Evolutionary conservation across 2,329 filamentous ascomycete genomes (phyloP).

Genomic region (Scytalidium sp.): DNA sequence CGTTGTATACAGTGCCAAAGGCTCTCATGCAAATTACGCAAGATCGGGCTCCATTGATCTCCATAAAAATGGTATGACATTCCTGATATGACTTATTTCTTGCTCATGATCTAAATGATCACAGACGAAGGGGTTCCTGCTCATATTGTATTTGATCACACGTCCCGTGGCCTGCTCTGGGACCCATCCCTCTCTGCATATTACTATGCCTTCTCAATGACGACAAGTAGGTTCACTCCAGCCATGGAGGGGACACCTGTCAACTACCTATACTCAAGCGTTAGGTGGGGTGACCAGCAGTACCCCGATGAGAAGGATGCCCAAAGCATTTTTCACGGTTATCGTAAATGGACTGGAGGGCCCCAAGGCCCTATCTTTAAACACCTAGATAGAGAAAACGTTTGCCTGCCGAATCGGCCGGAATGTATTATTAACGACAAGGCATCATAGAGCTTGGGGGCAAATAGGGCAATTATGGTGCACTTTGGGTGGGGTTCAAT

Average conservation of each 20-base stretch:
- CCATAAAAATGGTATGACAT: conserved; percentile 54
- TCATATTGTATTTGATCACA: conserved; percentile 49
- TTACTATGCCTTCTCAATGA: conserved; percentile 48
- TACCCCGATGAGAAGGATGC: conserved; percentile 55
- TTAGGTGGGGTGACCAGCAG: conserved; percentile 87
- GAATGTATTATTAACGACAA: too few relatives aligned
- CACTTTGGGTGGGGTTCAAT: too few relatives aligned
- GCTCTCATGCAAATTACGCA: conserved; percentile 70
- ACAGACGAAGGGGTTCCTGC: conserved; percentile 43
- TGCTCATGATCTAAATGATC: conserved; percentile 6
- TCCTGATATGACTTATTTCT: conserved; percentile 32
- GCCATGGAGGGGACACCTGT: conserved; percentile 72
- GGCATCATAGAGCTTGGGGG: too few relatives aligned
- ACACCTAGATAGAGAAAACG: conserved; percentile 43
- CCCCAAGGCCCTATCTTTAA: conserved; percentile 60
- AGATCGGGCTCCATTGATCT: conserved; percentile 61
- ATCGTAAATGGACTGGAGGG: conserved; percentile 47
- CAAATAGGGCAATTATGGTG: too few relatives aligned
- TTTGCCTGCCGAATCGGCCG: conserved; percentile 13
- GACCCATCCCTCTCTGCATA: conserved; percentile 56
- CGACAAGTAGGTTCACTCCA: conserved; percentile 27
- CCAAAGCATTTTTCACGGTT: conserved; percentile 34
- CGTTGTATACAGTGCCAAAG: conserved; percentile 63
- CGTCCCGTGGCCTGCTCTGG: conserved; percentile 67
- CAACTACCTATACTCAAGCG: conserved; percentile 82